Conservation (phyloP, 139 green algal species). For the Volvox reticuliferus region DNA sequence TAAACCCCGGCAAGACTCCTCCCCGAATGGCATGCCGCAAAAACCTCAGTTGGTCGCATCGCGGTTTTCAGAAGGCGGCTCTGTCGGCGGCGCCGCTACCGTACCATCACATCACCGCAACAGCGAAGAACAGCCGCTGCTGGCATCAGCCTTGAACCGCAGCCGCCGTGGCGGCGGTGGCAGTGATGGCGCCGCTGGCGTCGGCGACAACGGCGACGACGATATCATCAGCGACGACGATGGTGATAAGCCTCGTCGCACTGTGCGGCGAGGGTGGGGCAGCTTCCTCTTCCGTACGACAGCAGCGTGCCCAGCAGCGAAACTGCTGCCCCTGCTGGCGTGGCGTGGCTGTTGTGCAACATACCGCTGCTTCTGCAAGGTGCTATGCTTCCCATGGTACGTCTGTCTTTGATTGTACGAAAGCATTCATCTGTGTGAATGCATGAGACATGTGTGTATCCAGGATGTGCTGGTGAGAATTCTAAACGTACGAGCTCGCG, state of each 20-base stretch:
- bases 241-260: background rate
- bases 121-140: conserved; percentile 24
- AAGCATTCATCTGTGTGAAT: too few relatives aligned
- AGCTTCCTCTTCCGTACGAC: background rate
- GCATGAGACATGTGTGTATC: too few relatives aligned
- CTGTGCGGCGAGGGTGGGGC: background rate
- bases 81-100: background rate
- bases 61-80: background rate
- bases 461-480: too few relatives aligned
- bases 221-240: background rate
- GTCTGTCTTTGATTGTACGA: background rate
- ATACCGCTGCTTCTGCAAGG: background rate
- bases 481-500: too few relatives aligned
- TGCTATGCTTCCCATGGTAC: background rate
- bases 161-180: background rate
- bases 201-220: background rate
- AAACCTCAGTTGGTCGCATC: background rate
- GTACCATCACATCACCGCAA: background rate
- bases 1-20: background rate
- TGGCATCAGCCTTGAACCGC: background rate
- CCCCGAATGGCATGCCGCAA: background rate
- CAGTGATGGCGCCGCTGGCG: background rate
- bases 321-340: conserved; percentile 36
- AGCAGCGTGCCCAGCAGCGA: background rate
- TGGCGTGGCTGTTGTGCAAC: background rate